Conservation (phyloP, 179 eudicot species). For the Spinacia oleracea region DNA sequence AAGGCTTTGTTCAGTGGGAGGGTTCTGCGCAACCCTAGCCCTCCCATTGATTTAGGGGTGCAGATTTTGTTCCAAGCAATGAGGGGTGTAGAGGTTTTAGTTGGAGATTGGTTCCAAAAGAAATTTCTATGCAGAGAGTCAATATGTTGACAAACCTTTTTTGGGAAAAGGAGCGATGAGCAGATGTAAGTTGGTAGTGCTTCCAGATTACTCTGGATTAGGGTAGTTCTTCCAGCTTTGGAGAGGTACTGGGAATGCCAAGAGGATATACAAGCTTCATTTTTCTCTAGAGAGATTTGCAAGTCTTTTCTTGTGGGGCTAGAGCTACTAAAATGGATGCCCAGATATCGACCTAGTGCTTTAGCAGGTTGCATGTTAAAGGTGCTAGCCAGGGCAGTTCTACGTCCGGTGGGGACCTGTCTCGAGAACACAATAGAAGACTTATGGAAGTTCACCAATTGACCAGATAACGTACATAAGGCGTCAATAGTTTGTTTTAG, state of each 20-base stretch:
- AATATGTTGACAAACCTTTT: background rate
- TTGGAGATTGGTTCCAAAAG: background rate
- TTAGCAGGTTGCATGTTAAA: background rate
- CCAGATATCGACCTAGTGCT: background rate
- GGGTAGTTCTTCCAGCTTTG: background rate
- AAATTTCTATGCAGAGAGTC: background rate
- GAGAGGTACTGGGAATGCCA: background rate
- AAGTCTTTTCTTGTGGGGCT: background rate
- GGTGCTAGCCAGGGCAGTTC: background rate
- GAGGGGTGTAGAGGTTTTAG: background rate
- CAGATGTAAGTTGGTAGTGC: background rate
- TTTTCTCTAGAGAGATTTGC: background rate
- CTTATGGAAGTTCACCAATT: background rate
- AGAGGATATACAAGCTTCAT: background rate
- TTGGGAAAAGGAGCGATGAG: background rate
- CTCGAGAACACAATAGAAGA: background rate
- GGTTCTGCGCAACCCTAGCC: no score
- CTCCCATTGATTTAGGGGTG: no score
- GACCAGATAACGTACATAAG: background rate
- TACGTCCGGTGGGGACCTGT: background rate
- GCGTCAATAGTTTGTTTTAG: background rate
- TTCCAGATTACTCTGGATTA: background rate
- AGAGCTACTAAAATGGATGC: background rate
- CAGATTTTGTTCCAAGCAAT: background rate
- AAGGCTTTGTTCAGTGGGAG: no score